Conservation (phyloP, 768 basidiomycete species). For the Baorangia bicolor region DNA sequence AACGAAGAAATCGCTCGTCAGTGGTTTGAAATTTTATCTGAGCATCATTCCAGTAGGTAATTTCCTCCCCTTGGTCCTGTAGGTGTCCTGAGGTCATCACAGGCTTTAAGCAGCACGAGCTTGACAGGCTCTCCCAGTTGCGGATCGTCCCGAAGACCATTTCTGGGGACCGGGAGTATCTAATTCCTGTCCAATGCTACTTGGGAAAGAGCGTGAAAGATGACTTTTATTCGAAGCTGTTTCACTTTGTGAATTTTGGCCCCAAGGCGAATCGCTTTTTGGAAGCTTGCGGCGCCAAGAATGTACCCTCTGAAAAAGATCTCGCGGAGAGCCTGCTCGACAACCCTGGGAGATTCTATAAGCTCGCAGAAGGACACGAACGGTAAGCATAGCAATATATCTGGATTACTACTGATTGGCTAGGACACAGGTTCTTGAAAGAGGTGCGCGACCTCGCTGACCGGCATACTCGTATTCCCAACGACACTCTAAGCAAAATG, state of each 20-base stretch:
- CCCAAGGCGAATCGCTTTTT: constrained; percentile 74
- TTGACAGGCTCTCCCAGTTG: constrained; percentile 51
- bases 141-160: constrained; percentile 62
- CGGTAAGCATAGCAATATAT: constrained; percentile 20
- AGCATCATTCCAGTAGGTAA: no score
- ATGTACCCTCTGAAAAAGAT: constrained; percentile 80
- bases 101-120: constrained; percentile 57
- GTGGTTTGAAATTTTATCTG: no score
- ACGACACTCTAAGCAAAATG: constrained; percentile 54
- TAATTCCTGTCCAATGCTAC: constrained; percentile 66
- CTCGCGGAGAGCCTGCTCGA: constrained; percentile 63
- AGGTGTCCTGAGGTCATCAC: background rate
- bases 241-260: constrained; percentile 88
- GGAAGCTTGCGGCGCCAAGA: constrained; percentile 76
- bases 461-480: constrained; percentile 51
- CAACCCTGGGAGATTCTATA: constrained; percentile 66
- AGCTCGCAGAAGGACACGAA: constrained; percentile 61
- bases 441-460: constrained; percentile 82
- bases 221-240: constrained; percentile 71
- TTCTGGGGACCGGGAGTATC: constrained; percentile 34
- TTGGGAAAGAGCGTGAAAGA: constrained; percentile 49
- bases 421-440: constrained; percentile 57
- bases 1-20: constrained; percentile 48
- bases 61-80: no score
- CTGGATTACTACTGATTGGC: background rate